Evolutionary conservation across 305 asterid species (phyloP).

Genomic region (Withania somnifera): DNA sequence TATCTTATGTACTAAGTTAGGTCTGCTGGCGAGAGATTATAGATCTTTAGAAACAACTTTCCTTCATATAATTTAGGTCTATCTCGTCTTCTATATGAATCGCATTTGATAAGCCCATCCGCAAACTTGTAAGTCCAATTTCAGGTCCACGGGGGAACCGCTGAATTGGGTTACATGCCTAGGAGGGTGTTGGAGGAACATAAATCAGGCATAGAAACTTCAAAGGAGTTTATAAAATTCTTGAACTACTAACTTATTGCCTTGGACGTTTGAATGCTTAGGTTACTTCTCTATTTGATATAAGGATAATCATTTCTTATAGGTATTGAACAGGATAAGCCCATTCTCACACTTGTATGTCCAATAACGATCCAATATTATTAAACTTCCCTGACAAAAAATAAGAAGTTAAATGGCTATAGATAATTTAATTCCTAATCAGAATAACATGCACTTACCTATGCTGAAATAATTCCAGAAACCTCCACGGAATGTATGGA

Average conservation of each 20-base stretch:
- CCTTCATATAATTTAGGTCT: not conserved
- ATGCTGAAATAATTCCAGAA: slow-evolving; percentile 98
- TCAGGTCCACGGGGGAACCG: not conserved
- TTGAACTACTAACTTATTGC: not conserved
- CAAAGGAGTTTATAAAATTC: not conserved
- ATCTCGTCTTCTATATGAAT: not conserved
- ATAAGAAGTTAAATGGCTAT: not conserved
- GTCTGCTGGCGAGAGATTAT: not conserved
- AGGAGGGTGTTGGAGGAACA: not conserved
- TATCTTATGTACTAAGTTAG: not conserved
- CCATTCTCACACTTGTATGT: not conserved
- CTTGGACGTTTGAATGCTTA: not conserved
- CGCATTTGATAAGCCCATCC: not conserved
- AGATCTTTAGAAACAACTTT: not conserved
- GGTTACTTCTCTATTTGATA: not conserved
- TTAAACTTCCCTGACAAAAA: not conserved
- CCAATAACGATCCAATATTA: not conserved
- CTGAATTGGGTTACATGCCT: not conserved
- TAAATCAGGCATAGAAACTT: not conserved
- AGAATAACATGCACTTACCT: slow-evolving; percentile 41
- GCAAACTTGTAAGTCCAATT: not conserved
- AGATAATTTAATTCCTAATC: not conserved
- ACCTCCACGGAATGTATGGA: slow-evolving; percentile 75
- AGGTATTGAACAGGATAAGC: not conserved
- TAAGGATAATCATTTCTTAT: not conserved